Evolutionary conservation across 371 early-diverging fungal species (phyloP).

Genomic region (Actinomortierella wolfii): DNA sequence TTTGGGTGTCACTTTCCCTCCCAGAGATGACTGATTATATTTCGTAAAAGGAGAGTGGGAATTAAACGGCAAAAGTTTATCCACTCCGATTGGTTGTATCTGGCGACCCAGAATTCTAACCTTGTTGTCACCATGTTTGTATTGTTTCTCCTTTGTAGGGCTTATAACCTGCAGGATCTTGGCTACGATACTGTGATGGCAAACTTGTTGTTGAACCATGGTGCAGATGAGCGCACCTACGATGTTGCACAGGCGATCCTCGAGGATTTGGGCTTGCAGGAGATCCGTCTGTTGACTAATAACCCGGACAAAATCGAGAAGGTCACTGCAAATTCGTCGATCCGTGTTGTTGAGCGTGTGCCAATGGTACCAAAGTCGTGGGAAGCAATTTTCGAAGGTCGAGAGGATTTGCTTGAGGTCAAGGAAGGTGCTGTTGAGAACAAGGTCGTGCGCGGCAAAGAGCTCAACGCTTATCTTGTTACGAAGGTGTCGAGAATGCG

Average conservation of each 20-base stretch:
- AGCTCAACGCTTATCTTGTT: conserved; percentile 35
- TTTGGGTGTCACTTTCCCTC: too few relatives aligned
- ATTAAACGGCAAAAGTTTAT: too few relatives aligned
- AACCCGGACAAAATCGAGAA: conserved; percentile 93
- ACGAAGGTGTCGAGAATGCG: conserved; percentile 45
- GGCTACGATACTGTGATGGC: conserved; percentile 96
- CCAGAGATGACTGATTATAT: too few relatives aligned
- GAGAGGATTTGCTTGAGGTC: conserved; percentile 24
- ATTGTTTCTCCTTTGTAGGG: conserved; percentile 53
- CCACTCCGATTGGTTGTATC: too few relatives aligned
- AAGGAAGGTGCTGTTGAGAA: conserved; percentile 44
- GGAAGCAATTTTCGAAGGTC: conserved; percentile 45
- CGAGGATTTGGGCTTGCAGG: conserved; percentile 72
- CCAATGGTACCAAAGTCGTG: conserved; percentile 90
- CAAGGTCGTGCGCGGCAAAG: conserved; percentile 44
- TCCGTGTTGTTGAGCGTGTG: conserved; percentile 80
- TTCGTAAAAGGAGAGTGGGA: too few relatives aligned
- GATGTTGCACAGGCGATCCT: conserved; percentile 91
- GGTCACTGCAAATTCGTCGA: conserved; percentile 66
- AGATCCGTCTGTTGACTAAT: conserved; percentile 89
- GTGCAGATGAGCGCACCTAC: conserved; percentile 91
- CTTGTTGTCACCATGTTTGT: conserved; percentile 1
- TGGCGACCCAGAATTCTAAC: not conserved
- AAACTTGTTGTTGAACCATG: conserved; percentile 87
- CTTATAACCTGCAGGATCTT: conserved; percentile 95